Evolutionary conservation across 345 rosid genomes (phyloP), one percentile per base, ranked within the genome.

Genomic region (Sisymbrium irio): DNA sequence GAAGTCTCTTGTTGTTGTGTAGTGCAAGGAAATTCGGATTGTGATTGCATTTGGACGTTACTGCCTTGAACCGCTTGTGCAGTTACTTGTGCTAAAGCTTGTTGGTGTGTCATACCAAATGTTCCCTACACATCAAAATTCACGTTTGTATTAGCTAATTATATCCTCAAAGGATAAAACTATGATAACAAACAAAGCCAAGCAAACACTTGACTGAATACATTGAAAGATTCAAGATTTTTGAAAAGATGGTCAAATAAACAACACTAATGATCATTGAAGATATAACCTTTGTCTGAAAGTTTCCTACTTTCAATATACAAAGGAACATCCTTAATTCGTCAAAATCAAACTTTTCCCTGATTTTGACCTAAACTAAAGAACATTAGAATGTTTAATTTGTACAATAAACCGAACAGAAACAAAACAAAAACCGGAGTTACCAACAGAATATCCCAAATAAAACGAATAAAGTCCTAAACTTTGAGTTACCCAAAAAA

Each of bases 101-200:
- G 90, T 82, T 93, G 93, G 85, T 88, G 93, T 22, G 91, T 81
- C 89, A 88, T 90, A 46, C 91, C 89, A 62, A 83, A 88, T 50
- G 87, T 44, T 57, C 93, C 87, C 98, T 93, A 40, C 69, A 80
- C 30, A 71, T 13, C 20, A 25, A 42, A 9, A 9, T 11, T 53
- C 64, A 67, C 30, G 50, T 59, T 25, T 41, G 18, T 14, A 54
- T 75, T 9, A 67, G n/a, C 36, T 17, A 0, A 42, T 33, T 5
- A 37, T 50, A 18, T 28, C 4, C 2, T 2, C 56, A 54, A 35
- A 27, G 3, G 13, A 46, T 2, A 46, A 5, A 71, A 17, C 66
- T 12, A 53, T 6, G 30, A 39, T 8, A 30, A 42, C 55, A 59
- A n/a, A 42, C 55, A 59, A 15, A 59, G 20, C 28, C 45, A 57